phyloP scores from a whole-genome alignment of 1,284 basidiomycete species.

The Cutaneotrichosporon sp. region DNA sequence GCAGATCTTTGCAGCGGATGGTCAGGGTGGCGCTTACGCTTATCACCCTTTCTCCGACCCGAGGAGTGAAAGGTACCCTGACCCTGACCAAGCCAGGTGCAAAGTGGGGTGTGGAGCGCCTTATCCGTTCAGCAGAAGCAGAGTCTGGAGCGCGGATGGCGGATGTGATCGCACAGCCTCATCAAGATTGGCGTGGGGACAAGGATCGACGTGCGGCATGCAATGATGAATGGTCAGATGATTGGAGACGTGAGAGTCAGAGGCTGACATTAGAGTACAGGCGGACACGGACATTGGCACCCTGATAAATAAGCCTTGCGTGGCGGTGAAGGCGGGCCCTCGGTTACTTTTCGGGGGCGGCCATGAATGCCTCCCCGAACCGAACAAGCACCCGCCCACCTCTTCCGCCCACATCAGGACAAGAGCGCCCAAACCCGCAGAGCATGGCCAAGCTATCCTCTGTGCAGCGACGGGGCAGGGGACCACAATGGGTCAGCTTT shows the following conservation, averaged over 20 bases:
- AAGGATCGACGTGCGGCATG: neutral
- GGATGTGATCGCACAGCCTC: neutral
- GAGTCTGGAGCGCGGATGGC: neutral
- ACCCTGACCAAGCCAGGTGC: too few relatives aligned
- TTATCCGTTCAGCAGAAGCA: too few relatives aligned
- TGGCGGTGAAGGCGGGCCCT: neutral
- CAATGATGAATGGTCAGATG: neutral
- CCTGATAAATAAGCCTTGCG: neutral
- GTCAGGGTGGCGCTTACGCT: neutral
- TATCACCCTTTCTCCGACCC: neutral
- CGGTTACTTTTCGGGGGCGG: neutral
- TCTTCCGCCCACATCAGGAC: too few relatives aligned
- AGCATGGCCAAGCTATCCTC: too few relatives aligned
- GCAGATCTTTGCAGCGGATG: too few relatives aligned
- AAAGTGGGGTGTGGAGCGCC: too few relatives aligned
- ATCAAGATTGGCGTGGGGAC: neutral
- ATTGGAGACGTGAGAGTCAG: neutral
- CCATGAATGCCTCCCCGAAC: neutral
- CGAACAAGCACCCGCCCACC: neutral
- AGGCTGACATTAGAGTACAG: too few relatives aligned
- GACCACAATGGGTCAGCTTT: too few relatives aligned
- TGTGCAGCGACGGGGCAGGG: too few relatives aligned
- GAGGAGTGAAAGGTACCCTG: neutral
- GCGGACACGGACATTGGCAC: neutral
- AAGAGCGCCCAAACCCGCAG: too few relatives aligned